Conservation (phyloP, 2,329 filamentous ascomycete genomes). For the Penicillium italicum region DNA sequence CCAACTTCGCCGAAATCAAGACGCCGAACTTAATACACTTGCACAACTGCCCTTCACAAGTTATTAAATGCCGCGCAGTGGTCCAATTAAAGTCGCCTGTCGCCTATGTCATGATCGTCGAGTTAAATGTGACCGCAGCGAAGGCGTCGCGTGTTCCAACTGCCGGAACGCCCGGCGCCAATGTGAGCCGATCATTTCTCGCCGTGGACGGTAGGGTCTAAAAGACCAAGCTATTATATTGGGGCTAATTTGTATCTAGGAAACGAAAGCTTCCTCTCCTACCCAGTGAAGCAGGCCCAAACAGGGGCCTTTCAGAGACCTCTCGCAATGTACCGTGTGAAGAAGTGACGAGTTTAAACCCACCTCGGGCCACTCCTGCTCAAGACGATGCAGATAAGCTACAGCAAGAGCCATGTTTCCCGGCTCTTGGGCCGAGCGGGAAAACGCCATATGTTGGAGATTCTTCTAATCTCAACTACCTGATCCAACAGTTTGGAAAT, state of each 20-base stretch:
- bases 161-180: constrained; percentile 7
- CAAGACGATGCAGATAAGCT: neutral
- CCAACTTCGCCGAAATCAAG: constrained; percentile 6
- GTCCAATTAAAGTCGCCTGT: constrained; percentile 15
- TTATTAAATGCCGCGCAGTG: constrained; percentile 3
- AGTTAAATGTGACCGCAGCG: constrained; percentile 17
- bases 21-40: constrained; percentile 2
- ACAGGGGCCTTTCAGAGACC: neutral
- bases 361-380: neutral
- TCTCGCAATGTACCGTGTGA: neutral
- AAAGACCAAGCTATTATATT: neutral
- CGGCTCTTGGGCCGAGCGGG: constrained; percentile 3
- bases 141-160: constrained; percentile 13
- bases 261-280: constrained; percentile 2
- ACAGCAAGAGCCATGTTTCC: constrained; percentile 10
- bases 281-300: neutral
- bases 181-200: constrained; percentile 16
- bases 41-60: neutral
- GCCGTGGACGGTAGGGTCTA: constrained; percentile 16
- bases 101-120: constrained; percentile 14
- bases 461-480: constrained; percentile 24
- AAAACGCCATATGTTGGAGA: constrained; percentile 21
- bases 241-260: neutral
- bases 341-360: neutral
- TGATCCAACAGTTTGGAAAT: constrained; percentile 24